Base-by-base conservation (phyloP, 352 stramenopile genomes). In the Phytopythium cucurbitacearum region DNA sequence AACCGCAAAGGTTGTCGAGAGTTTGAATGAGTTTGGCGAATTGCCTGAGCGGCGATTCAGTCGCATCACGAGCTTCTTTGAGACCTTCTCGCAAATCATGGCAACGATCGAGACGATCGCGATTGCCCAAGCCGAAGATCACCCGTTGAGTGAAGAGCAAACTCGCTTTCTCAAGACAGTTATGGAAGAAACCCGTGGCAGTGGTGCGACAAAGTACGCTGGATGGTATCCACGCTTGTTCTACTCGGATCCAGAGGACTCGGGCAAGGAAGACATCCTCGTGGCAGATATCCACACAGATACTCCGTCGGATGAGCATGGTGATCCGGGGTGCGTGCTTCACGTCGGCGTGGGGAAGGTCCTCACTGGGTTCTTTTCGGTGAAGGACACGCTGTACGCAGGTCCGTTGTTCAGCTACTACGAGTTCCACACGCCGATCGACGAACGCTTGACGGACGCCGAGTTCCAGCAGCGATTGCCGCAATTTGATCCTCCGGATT, bases 171-270 rank as follows among this genome's bases (percentile, higher is more conserved):
- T 65, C 44, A 65, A 62, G 32, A 59, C 62, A 6, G 57, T 69
- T 7, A 69, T 65, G 58, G 56, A 68, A 34, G 41, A 54, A 34
- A 21, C 39, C 7, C 48, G 41, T 16, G 50, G 50, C 4, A 56
- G 50, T 32, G 50, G 50, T 13, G 40, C 7, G 35, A 16, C 47
- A 9, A 52, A 12, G 16, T 63, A 54, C 35, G 39, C 46, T 21
- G 53, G 53, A 1, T 74, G 68, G 65, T 77, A 76, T 35, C 67
- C 67, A n/a, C 48, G 40, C 2, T 50, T 76, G 8, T 76, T 76
- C 28, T 73, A 71, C 48, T 40, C 47, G 1, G 5, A 59, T 15
- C 60, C 47, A 4, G 47, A 70, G n/a, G 64, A 76, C 46, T 70
- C 63, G 10, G 60, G 57, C 32, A 65, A 68, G 53, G 35, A 40